phyloP scores from a whole-genome alignment of 1,284 basidiomycete species.

The Vanrija humicola region DNA sequence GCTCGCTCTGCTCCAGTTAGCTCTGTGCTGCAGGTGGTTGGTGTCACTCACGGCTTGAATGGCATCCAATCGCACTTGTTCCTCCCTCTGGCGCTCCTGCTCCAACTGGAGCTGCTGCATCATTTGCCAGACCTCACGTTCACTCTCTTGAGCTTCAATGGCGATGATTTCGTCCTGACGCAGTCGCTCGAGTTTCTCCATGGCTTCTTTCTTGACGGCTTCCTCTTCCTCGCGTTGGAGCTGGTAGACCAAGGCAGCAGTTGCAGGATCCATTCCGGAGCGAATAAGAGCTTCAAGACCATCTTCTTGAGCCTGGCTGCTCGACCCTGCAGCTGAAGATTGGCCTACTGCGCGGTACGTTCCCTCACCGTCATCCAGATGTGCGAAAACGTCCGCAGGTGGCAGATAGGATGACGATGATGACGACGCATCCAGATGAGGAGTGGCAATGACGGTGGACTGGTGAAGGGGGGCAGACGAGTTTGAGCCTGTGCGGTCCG shows the following conservation, averaged over 20 bases:
- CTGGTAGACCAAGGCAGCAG: conserved; percentile 26
- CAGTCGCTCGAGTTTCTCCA: conserved; percentile 14
- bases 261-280: not conserved
- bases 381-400: too few relatives aligned
- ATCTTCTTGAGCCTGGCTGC: conserved; percentile 5
- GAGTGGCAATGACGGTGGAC: too few relatives aligned
- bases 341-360: conserved; percentile 2
- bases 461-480: too few relatives aligned
- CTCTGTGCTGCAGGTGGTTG: conserved; percentile 36
- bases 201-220: conserved; percentile 15
- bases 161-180: conserved; percentile 38
- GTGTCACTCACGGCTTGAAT: conserved; percentile 24
- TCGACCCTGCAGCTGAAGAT: conserved; percentile 16
- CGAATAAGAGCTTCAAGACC: not conserved
- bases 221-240: conserved; percentile 38
- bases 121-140: conserved; percentile 32
- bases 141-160: conserved; percentile 41
- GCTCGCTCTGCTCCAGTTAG: conserved; percentile 26
- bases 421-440: too few relatives aligned
- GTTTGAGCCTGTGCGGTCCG: too few relatives aligned
- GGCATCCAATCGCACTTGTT: conserved; percentile 35
- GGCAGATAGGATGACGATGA: too few relatives aligned
- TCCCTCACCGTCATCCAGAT: conserved; percentile 2
- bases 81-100: conserved; percentile 24
- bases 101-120: conserved; percentile 7